Evolutionary conservation across 805 yeast genomes (phyloP).

Genomic region (Lipomyces lipofer): DNA sequence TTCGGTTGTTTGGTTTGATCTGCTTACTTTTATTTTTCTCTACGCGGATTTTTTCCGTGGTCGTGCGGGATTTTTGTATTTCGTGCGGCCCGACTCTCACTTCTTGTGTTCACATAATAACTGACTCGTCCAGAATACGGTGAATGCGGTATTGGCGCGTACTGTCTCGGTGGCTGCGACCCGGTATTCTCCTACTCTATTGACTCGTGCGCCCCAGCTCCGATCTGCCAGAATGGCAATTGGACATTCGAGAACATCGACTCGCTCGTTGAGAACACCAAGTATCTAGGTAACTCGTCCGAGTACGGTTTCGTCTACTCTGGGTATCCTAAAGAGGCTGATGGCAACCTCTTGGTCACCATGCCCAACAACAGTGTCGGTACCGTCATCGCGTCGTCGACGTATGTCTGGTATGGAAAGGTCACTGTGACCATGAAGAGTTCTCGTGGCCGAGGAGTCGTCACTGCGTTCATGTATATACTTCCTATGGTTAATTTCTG

Average conservation of each 20-base stretch:
- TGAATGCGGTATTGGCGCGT: slow-evolving; percentile 70
- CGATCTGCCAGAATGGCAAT: slow-evolving; percentile 57
- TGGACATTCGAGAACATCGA: slow-evolving; percentile 38
- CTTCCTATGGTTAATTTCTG: neutral
- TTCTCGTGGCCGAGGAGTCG: slow-evolving; percentile 76
- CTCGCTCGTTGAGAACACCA: slow-evolving; percentile 40
- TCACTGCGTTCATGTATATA: slow-evolving; percentile 65
- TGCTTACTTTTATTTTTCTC: too few species aligned
- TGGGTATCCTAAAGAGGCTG: slow-evolving; percentile 51
- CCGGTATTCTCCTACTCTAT: slow-evolving; percentile 64
- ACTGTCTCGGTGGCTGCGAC: slow-evolving; percentile 88
- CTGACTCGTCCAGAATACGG: slow-evolving; percentile 54
- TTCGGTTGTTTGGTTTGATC: too few species aligned
- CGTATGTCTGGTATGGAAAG: slow-evolving; percentile 86
- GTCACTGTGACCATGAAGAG: slow-evolving; percentile 67
- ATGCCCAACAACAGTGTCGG: slow-evolving; percentile 79
- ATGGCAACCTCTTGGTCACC: slow-evolving; percentile 61
- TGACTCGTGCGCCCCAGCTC: slow-evolving; percentile 82
- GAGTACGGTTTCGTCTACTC: slow-evolving; percentile 69
- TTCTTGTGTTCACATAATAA: neutral
- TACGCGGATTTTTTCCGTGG: too few species aligned
- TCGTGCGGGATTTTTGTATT: too few species aligned
- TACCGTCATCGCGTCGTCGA: slow-evolving; percentile 75
- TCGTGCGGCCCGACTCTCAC: too few species aligned
- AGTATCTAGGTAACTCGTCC: slow-evolving; percentile 69